Base-by-base conservation (phyloP, 2,329 filamentous ascomycete species). In the Colletotrichum incanum region DNA sequence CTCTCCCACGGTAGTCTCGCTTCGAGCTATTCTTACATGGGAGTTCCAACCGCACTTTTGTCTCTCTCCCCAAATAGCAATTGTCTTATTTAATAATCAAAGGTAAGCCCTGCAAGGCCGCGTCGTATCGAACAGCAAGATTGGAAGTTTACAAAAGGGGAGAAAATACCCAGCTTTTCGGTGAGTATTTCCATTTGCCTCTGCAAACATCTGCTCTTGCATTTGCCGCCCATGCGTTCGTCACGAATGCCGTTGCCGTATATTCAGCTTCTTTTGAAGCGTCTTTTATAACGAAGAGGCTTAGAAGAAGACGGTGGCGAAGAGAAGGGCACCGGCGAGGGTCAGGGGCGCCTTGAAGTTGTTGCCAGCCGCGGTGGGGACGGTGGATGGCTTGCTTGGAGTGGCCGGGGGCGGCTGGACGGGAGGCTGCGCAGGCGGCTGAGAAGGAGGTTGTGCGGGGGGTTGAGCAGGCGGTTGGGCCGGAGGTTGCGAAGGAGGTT, bases 251-350 rank as follows among this genome's bases (percentile, higher is more conserved):
- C n/a, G n/a, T n/a, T n/a, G n/a, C n/a, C n/a, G n/a, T n/a, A n/a
- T n/a, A n/a, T n/a, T n/a, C n/a, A 3, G 20, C 37, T 6, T 26
- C 12, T 31, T n/a, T 5, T 14, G 12, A 43, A 31, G 8, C 16
- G 26, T 28, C 58, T 60, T 43, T 31, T 14, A 5, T 60, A 5
- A 34, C 2, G n/a, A 28, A 34, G 23, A 31, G 41, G 49, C 71
- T 60, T 69, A 74, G 60, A 74, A 45, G 43, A 65, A 59, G 26
- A 39, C 60, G 28, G 65, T 23, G 64, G 49, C 73, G 8, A 55
- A 23, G 23, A 64, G 43, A 5, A 66, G 60, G 28, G 58, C 28
- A 39, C 55, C 58, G 7, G 34, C 55, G 20, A 73, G 71, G 55
- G 54, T 66, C 41, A 70, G 52, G 8, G 64, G 20, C 23, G 59